phyloP scores from a whole-genome alignment of 2,329 filamentous ascomycete species.

The Peltaster fructicola region DNA sequence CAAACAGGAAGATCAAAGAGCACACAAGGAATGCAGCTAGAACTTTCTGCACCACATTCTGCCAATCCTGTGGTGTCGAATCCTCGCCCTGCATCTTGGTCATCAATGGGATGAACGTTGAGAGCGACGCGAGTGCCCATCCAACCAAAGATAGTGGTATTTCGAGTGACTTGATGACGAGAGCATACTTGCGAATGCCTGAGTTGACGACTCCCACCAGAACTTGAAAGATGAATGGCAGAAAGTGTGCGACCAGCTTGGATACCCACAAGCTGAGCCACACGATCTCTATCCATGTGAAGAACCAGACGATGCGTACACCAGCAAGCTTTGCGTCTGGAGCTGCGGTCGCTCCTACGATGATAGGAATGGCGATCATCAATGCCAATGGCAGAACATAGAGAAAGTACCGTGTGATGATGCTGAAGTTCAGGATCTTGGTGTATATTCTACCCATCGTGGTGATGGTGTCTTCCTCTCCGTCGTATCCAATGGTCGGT shows the following conservation, averaged over 20 bases:
- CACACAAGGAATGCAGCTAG: slow-evolving; percentile 51
- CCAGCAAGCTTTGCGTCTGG: slow-evolving; percentile 33
- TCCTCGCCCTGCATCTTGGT: slow-evolving; percentile 11
- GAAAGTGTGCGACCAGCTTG: slow-evolving; percentile 40
- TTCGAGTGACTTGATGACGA: slow-evolving; percentile 39
- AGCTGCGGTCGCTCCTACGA: slow-evolving; percentile 38
- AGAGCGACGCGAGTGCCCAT: slow-evolving; percentile 41
- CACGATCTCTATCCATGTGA: slow-evolving; percentile 46
- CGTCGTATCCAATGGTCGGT: slow-evolving; percentile 19
- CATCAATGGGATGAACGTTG: slow-evolving; percentile 39
- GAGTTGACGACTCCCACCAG: slow-evolving; percentile 46
- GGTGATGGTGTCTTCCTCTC: slow-evolving; percentile 38
- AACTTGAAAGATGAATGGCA: slow-evolving; percentile 43
- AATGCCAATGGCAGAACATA: slow-evolving; percentile 41
- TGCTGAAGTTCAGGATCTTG: slow-evolving; percentile 43
- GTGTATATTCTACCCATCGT: slow-evolving; percentile 42
- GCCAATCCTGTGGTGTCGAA: slow-evolving; percentile 27
- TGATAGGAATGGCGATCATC: slow-evolving; percentile 44
- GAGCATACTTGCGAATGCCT: slow-evolving; percentile 45
- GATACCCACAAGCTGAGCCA: slow-evolving; percentile 47
- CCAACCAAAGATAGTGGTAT: slow-evolving; percentile 42
- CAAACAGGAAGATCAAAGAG: slow-evolving; percentile 52
- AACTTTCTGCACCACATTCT: slow-evolving; percentile 41
- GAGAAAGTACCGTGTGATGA: slow-evolving; percentile 45
- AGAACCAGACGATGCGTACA: slow-evolving; percentile 42